A percentile compares a stretch with the other conserved stretches of the same genome.
phyloP scores from a whole-genome alignment of 371 early-diverging fungal species.

The Apophysomyces ossiformis region DNA sequence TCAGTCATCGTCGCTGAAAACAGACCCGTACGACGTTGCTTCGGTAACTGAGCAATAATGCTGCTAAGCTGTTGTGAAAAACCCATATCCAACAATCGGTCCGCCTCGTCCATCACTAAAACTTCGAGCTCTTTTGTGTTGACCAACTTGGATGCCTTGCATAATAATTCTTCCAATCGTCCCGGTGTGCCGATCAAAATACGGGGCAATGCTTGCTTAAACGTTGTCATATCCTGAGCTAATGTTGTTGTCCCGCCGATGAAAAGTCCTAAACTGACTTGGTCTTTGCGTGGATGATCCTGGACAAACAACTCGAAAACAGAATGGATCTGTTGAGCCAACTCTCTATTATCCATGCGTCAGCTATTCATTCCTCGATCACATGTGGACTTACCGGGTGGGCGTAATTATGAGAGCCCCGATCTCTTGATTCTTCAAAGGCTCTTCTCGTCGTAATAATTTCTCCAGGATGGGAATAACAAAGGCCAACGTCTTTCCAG shows the following conservation, averaged over 20 bases:
- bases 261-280: conserved; percentile 59
- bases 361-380: too few relatives aligned
- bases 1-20: conserved; percentile 99
- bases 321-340: conserved; percentile 90
- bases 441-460: conserved; percentile 63
- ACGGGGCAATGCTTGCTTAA: conserved; percentile 68
- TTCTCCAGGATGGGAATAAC: conserved; percentile 95
- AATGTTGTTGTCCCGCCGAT: conserved; percentile 75
- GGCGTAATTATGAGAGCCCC: conserved; percentile 95
- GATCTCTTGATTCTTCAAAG: conserved; percentile 73
- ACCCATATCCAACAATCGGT: conserved; percentile 94
- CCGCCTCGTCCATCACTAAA: conserved; percentile 94
- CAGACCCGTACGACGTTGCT: conserved; percentile 95
- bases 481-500: conserved; percentile 98
- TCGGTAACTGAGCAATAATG: conserved; percentile 85
- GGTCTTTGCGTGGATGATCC: conserved; percentile 45
- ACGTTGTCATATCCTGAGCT: conserved; percentile 65
- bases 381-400: conserved; percentile 64
- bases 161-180: conserved; percentile 87
- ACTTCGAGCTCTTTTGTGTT: conserved; percentile 87
- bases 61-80: conserved; percentile 80
- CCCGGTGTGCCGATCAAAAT: conserved; percentile 98
- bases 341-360: conserved; percentile 66
- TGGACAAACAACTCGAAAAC: conserved; percentile 70
- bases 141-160: conserved; percentile 55